Conservation (phyloP, 257 asterid genomes). For the Solanum chiquidenum region DNA sequence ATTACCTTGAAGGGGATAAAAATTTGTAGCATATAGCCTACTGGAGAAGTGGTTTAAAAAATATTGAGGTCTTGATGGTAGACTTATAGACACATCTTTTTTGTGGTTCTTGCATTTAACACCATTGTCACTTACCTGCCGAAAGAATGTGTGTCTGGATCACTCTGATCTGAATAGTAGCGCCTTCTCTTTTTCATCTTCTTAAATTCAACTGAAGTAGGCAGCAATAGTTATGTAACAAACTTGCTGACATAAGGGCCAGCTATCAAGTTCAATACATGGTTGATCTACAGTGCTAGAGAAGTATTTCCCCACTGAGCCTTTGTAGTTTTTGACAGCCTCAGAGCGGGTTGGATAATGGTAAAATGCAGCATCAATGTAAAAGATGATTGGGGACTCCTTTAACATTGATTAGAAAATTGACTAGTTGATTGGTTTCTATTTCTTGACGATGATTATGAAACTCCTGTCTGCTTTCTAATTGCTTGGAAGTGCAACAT, state of each 20-base stretch:
- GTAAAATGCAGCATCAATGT: background rate
- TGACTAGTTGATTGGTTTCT: background rate
- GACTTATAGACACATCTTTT: background rate
- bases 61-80: background rate
- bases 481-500: background rate
- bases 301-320: background rate
- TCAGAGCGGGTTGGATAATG: background rate
- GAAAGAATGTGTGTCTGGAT: background rate
- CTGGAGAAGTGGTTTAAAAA: background rate
- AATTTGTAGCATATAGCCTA: background rate
- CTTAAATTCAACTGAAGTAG: background rate
- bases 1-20: background rate
- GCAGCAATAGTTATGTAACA: background rate
- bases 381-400: background rate
- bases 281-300: background rate
- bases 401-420: background rate
- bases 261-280: background rate
- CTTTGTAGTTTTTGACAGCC: background rate
- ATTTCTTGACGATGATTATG: background rate
- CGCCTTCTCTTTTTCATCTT: background rate
- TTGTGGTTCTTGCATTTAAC: background rate
- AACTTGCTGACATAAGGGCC: background rate
- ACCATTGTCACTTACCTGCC: background rate
- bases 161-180: background rate
- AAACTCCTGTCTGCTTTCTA: background rate